Evolutionary conservation across 2,329 filamentous ascomycete genomes (phyloP).

Genomic region (Talaromyces sp.): DNA sequence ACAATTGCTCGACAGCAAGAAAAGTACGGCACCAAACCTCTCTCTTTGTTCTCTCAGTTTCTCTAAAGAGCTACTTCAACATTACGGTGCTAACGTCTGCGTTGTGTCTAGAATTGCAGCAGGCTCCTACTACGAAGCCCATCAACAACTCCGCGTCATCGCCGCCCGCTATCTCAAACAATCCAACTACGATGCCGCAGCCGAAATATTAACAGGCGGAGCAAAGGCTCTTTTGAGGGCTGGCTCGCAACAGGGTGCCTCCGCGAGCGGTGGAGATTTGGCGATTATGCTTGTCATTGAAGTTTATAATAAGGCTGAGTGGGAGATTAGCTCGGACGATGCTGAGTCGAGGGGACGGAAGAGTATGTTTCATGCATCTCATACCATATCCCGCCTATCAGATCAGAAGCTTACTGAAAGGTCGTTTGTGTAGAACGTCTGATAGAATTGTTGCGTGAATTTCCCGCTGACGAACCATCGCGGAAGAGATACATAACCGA

Average conservation of each 20-base stretch:
- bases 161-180: constrained; percentile 90
- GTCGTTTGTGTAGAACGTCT: constrained; percentile 48
- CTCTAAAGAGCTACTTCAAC: too few species aligned
- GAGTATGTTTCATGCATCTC: constrained; percentile 24
- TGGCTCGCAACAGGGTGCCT: constrained; percentile 71
- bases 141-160: constrained; percentile 95
- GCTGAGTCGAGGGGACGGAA: constrained; percentile 60
- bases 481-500: constrained; percentile 89
- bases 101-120: constrained; percentile 65
- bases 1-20: constrained; percentile 71
- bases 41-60: background rate
- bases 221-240: constrained; percentile 68
- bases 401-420: background rate
- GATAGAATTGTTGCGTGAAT: constrained; percentile 72
- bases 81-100: background rate
- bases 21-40: constrained; percentile 47
- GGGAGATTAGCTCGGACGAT: constrained; percentile 58
- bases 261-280: constrained; percentile 85
- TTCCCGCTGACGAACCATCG: constrained; percentile 77
- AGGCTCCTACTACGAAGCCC: constrained; percentile 94
- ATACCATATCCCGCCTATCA: background rate
- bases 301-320: constrained; percentile 80
- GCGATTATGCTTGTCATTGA: constrained; percentile 82
- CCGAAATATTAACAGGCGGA: constrained; percentile 79
- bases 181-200: constrained; percentile 74